A percentile compares a stretch with the other conserved stretches of the same genome.
Evolutionary conservation across 805 yeast genomes (phyloP).

Genomic region (Lipomyces sp.): DNA sequence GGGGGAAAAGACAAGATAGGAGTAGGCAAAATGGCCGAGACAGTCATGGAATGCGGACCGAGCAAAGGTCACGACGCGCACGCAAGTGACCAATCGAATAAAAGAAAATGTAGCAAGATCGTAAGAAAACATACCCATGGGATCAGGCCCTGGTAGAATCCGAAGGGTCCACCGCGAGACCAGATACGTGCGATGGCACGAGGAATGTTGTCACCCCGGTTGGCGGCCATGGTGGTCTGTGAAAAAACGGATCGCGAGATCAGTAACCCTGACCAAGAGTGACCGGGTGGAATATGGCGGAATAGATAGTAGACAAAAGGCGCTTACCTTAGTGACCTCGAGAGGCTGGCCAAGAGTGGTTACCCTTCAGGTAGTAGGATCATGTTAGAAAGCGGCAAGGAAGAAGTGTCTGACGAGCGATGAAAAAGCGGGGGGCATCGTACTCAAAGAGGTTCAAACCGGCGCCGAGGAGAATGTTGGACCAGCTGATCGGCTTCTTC

Average conservation of each 20-base stretch:
- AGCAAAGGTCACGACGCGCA: no score
- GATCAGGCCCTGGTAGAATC: slow-evolving; percentile 94
- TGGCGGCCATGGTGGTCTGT: slow-evolving; percentile 97
- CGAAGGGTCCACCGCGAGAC: slow-evolving; percentile 89
- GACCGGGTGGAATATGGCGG: neutral
- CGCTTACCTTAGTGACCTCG: slow-evolving; percentile 64
- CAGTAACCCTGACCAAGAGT: neutral
- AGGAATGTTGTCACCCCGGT: slow-evolving; percentile 64
- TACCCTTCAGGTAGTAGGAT: slow-evolving; percentile 49
- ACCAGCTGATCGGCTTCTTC: slow-evolving; percentile 82
- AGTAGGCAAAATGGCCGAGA: no score
- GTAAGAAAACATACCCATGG: slow-evolving; percentile 69
- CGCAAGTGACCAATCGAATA: no score
- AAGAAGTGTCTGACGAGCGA: neutral
- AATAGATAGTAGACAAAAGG: neutral
- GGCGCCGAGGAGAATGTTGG: slow-evolving; percentile 90
- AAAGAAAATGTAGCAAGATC: no score
- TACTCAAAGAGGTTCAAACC: slow-evolving; percentile 83
- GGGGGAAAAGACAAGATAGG: no score
- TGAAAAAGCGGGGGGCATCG: slow-evolving; percentile 14
- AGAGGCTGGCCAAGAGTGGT: slow-evolving; percentile 95
- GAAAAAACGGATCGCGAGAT: neutral
- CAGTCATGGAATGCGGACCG: no score
- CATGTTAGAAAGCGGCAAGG: neutral
- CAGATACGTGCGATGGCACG: slow-evolving; percentile 74